These are phyloP conservation scores for Mortierella sp. DNA, from an alignment of 371 early-diverging fungal species.

Conservation along the genomic window DNA sequence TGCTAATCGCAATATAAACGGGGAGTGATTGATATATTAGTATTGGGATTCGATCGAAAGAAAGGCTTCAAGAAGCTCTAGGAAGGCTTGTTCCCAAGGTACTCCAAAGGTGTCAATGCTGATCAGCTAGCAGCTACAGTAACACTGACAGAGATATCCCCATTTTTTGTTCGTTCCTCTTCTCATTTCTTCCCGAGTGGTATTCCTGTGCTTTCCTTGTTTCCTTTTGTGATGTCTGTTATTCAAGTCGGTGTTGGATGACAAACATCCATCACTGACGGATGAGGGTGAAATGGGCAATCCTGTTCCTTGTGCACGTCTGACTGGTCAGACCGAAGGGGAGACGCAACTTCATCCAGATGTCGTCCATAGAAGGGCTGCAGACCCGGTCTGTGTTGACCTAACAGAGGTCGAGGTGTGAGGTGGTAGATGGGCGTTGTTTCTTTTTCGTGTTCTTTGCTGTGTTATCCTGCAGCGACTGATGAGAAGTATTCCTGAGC, in stretches of 20 bases:
- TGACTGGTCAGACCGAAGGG: too few relatives aligned
- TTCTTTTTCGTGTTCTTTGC: not conserved
- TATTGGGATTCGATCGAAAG: not conserved
- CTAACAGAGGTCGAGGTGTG: not conserved
- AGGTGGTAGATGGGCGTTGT: not conserved
- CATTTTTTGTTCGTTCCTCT: not conserved
- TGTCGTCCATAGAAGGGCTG: too few relatives aligned
- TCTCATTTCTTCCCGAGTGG: not conserved
- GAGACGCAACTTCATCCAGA: not conserved
- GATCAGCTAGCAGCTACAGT: not conserved
- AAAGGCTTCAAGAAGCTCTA: not conserved
- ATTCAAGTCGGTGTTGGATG: not conserved
- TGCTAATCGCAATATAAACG: conserved; percentile 13
- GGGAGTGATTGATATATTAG: not conserved
- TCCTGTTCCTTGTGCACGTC: not conserved
- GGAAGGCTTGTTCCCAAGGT: not conserved
- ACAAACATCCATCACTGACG: not conserved
- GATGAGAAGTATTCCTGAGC: not conserved
- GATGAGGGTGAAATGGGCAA: not conserved
- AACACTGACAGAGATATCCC: not conserved
- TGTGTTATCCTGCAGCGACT: not conserved
- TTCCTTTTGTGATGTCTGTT: not conserved
- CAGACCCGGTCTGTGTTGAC: not conserved
- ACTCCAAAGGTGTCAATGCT: not conserved
- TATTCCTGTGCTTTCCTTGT: not conserved